These are phyloP conservation scores for Populus davidiana DNA, from an alignment of 345 rosid genomes.

Conservation along the genomic window DNA sequence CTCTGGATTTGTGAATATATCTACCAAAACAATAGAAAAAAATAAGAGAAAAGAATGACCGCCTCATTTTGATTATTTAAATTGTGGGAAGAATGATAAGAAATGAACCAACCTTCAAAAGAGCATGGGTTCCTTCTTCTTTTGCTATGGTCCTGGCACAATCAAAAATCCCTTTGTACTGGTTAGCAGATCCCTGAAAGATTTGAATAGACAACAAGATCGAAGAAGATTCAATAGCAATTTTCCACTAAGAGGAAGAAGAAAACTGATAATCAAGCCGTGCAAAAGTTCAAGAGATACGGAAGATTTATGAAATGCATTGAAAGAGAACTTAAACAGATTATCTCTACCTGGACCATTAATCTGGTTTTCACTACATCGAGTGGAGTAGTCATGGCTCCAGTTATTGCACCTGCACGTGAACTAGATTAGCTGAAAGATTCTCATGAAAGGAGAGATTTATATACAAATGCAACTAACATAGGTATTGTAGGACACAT, in stretches of 20 bases:
- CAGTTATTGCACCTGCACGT: constrained; percentile 76
- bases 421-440: not conserved
- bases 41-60: not conserved
- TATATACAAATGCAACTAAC: not conserved
- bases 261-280: not conserved
- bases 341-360: constrained; percentile 74
- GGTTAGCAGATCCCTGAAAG: constrained; percentile 70
- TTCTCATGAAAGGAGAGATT: not conserved
- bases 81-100: not conserved
- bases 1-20: not conserved
- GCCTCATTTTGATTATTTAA: not conserved
- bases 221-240: not conserved
- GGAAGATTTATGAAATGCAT: not conserved
- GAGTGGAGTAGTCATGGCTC: constrained; percentile 95
- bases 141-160: constrained; percentile 76
- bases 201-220: not conserved
- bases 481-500: too few species aligned
- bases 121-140: constrained; percentile 90
- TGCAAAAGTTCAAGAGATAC: not conserved
- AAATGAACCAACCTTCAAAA: constrained; percentile 57
- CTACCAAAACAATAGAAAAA: not conserved
- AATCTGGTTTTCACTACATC: constrained; percentile 95
- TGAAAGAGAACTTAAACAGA: not conserved
- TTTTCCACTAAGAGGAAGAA: not conserved
- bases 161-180: constrained; percentile 74